A percentile compares a stretch with the other conserved stretches of the same genome.
Evolutionary conservation across 371 early-diverging fungal species (phyloP).

Genomic region (Mortierella sp.): DNA sequence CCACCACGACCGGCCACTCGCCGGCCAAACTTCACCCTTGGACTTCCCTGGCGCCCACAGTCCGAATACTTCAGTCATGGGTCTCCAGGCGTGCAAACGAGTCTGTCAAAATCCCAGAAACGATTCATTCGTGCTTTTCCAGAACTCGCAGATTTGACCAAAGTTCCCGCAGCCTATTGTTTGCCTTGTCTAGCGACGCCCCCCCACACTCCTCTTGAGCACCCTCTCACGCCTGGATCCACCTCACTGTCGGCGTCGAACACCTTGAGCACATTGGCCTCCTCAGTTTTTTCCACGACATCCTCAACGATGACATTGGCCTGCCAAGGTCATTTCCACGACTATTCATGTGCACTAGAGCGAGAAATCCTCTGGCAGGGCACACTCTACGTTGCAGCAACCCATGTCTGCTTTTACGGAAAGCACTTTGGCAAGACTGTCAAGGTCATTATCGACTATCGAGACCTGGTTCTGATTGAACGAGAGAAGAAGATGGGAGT

Average conservation of each 20-base stretch:
- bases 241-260: constrained; percentile 21
- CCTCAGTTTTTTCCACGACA: constrained; percentile 14
- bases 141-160: constrained; percentile 42
- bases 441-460: constrained; percentile 58
- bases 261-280: constrained; percentile 22
- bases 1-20: constrained; percentile 8
- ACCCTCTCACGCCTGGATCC: background rate
- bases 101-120: constrained; percentile 32
- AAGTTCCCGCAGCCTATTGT: constrained; percentile 37
- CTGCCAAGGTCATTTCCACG: constrained; percentile 36
- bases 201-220: constrained; percentile 22
- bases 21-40: constrained; percentile 25
- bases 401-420: constrained; percentile 64
- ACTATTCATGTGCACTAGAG: constrained; percentile 66
- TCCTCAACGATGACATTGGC: constrained; percentile 13
- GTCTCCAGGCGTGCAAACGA: constrained; percentile 14
- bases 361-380: constrained; percentile 72
- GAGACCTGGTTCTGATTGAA: constrained; percentile 64
- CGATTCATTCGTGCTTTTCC: constrained; percentile 37
- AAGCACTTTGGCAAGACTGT: constrained; percentile 65
- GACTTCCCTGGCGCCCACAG: constrained; percentile 43
- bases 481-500: constrained; percentile 67
- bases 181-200: constrained; percentile 38
- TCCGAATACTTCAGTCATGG: constrained; percentile 31
- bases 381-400: constrained; percentile 62